Base-by-base conservation (phyloP, 768 basidiomycete species). In the Royoungia palumana region DNA sequence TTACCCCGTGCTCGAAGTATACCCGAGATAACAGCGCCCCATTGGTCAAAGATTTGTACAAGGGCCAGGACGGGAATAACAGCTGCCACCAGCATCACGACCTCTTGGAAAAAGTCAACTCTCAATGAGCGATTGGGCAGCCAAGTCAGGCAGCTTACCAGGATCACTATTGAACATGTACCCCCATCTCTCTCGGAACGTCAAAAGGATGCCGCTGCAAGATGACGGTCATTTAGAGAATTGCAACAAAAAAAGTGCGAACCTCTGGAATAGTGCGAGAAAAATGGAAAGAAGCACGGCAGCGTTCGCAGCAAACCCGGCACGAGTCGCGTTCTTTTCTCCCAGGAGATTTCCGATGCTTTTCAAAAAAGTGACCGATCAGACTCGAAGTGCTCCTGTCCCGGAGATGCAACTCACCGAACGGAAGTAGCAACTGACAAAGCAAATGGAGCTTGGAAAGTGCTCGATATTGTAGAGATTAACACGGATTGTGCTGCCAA, bases 401-500 rank as follows among this genome's bases (percentile, higher is more conserved):
- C 36, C 42, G 34, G 8, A 41, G 54, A 46, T 34, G 14, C 20
- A 35, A 66, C 72, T 32, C 56, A 89, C 85, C 92, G 81, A 36
- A 97, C 91, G 11, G 93, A 87, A 9, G 86, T 75, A 1, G 93
- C 94, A 6, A 94, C 79, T 50, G 84, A 78, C 35, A 97, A 64
- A 1, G 91, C 81, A 53, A 83, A 92, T 0, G 92, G 90, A 0
- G 85, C 85, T 66, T 95, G 92, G 68, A 80, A 94, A 2, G 83
- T 83, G 3, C 79, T 83, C 0, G 85, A 89, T 20, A 80, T 75
- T 19, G 87, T 89, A 19, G 80, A 83, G 28, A 87, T 73, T 11
- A 97, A 73, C 2, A 97, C 85, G 0, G 89, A 92, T 63, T 98
- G 94, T 0, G 90, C 82, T 0, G 96, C 95, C 7, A 99, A 76